These are phyloP conservation scores for Licmophora abbreviata DNA, from an alignment of 108 stramenopile species.

Conservation along the genomic window DNA sequence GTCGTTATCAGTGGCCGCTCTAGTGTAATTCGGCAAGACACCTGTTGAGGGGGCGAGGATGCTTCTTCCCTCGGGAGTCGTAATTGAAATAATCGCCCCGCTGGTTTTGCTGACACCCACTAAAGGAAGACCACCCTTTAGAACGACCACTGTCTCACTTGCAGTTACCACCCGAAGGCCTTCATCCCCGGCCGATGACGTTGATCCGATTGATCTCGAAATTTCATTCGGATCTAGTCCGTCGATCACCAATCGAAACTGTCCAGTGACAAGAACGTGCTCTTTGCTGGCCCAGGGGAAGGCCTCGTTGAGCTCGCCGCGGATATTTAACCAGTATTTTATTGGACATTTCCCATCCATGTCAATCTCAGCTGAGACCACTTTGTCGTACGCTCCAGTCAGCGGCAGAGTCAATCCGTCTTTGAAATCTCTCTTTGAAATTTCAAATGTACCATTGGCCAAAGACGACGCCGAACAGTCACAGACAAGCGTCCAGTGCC, in stretches of 20 bases:
- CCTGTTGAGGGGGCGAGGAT: slow-evolving; percentile 9
- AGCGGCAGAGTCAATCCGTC: neutral
- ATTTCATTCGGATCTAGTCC: neutral
- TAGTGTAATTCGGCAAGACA: slow-evolving; percentile 42
- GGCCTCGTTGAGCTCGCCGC: slow-evolving; percentile 8
- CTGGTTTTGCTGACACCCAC: slow-evolving; percentile 24
- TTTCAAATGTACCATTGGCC: slow-evolving; percentile 9
- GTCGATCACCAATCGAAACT: slow-evolving; percentile 25
- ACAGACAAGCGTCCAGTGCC: slow-evolving; percentile 27
- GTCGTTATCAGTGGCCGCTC: slow-evolving; percentile 83
- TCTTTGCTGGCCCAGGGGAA: slow-evolving; percentile 31
- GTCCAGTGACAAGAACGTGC: slow-evolving; percentile 31
- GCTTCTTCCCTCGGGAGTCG: slow-evolving; percentile 10
- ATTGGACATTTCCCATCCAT: neutral
- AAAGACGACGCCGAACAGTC: slow-evolving; percentile 9
- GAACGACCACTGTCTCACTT: neutral
- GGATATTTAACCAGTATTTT: slow-evolving; percentile 25
- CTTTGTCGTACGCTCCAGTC: neutral
- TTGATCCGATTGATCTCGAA: slow-evolving; percentile 1
- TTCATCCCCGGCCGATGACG: too few species aligned
- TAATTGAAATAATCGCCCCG: slow-evolving; percentile 16
- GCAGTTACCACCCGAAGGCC: neutral
- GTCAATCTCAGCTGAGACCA: too few species aligned
- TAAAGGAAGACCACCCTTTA: slow-evolving; percentile 3
- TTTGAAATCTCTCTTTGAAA: neutral